Evolutionary conservation across 495 filamentous ascomycete species (phyloP).

Genomic region (Aspergillus asperescens): DNA sequence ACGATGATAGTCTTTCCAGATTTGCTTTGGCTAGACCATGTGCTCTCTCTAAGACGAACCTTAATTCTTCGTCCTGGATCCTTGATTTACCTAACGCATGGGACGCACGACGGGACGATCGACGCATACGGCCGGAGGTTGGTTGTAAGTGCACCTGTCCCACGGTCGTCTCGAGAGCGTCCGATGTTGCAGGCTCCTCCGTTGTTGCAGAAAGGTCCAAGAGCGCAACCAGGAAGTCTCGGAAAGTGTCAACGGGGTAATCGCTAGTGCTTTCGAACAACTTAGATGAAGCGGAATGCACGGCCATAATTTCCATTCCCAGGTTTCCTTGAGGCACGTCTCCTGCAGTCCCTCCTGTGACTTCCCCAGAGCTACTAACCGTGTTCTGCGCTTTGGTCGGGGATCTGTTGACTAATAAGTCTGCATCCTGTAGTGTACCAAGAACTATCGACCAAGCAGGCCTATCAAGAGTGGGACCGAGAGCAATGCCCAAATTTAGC

Average conservation of each 20-base stretch:
- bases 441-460: slow-evolving; percentile 84
- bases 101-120: slow-evolving; percentile 57
- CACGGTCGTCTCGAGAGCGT: slow-evolving; percentile 24
- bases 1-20: slow-evolving; percentile 63
- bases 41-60: slow-evolving; percentile 77
- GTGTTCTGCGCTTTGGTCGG: slow-evolving; percentile 32
- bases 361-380: slow-evolving; percentile 27
- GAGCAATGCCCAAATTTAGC: slow-evolving; percentile 87
- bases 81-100: slow-evolving; percentile 36
- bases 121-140: slow-evolving; percentile 40
- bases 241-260: slow-evolving; percentile 75
- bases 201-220: slow-evolving; percentile 56
- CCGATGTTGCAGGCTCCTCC: slow-evolving; percentile 22
- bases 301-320: slow-evolving; percentile 73
- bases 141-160: slow-evolving; percentile 26
- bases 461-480: slow-evolving; percentile 76
- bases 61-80: slow-evolving; percentile 45
- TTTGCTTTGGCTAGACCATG: slow-evolving; percentile 75
- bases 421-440: slow-evolving; percentile 86
- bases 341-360: slow-evolving; percentile 29
- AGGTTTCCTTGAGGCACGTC: slow-evolving; percentile 55
- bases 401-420: slow-evolving; percentile 68
- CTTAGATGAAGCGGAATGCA: slow-evolving; percentile 79
- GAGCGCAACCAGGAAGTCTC: slow-evolving; percentile 69
- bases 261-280: slow-evolving; percentile 87